Percentiles rank a stretch among this genome's conserved stretches.
These are phyloP conservation scores for Serendipita indica DNA, from an alignment of 768 basidiomycete genomes.

Conservation along the genomic window DNA sequence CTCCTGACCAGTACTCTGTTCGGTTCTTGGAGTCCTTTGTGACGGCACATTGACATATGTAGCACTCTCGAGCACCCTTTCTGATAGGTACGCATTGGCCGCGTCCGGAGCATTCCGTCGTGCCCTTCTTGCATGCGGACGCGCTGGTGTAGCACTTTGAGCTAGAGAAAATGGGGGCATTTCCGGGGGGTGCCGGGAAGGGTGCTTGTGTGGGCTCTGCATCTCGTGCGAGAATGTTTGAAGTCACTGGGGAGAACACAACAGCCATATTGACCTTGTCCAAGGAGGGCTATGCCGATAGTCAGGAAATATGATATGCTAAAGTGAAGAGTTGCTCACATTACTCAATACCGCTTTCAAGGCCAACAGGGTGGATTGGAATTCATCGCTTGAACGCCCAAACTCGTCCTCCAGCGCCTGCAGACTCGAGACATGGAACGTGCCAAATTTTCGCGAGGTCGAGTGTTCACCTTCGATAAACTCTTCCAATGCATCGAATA, in stretches of 20 bases:
- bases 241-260: conserved; percentile 24
- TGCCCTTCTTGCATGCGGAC: conserved; percentile 44
- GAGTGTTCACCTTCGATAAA: conserved; percentile 33
- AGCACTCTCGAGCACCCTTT: conserved; percentile 43
- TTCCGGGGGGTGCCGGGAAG: conserved; percentile 29
- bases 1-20: conserved; percentile 58
- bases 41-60: conserved; percentile 32
- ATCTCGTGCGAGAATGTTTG: conserved; percentile 19
- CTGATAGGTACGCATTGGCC: conserved; percentile 49
- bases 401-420: conserved; percentile 31
- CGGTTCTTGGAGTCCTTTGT: conserved; percentile 41
- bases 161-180: conserved; percentile 36
- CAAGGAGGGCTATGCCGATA: not conserved
- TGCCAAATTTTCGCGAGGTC: conserved; percentile 37
- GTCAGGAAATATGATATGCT: not conserved
- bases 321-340: conserved; percentile 19
- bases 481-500: conserved; percentile 35
- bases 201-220: conserved; percentile 30
- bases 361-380: conserved; percentile 30
- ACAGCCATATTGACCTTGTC: conserved; percentile 8
- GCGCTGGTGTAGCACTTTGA: conserved; percentile 46
- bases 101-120: conserved; percentile 51
- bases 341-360: conserved; percentile 36
- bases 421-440: conserved; percentile 42
- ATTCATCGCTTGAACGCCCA: conserved; percentile 41